Evolutionary conservation across 2,329 filamentous ascomycete genomes (phyloP), one percentile per base, ranked within the genome.

Genomic region (Trichophaea hybrida): DNA sequence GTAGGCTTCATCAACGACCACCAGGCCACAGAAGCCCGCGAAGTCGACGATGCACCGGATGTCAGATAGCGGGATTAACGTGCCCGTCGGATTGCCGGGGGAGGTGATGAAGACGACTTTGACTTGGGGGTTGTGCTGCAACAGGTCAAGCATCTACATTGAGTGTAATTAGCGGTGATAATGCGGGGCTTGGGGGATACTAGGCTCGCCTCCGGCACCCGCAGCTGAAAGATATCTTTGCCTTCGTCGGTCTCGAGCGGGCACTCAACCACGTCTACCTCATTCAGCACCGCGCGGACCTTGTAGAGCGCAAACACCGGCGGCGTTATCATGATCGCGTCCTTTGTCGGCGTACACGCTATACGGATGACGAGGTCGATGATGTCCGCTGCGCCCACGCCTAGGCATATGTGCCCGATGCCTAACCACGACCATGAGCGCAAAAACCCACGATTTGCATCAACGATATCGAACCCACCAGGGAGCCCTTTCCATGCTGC

Each of bases 1-100:
- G 32, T 53, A 53, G 50, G 50, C 50, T 53, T 53, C 50, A 34
- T 53, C 50, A n/a, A 53, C 50, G 8, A 53, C 50, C 10, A 53
- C 50, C 5, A 53, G 24, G 24, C 50, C 50, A n/a, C 34, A n/a
- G 24, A 24, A 53, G 50, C 24, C 32, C 7, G 50, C n/a, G 34
- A 53, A 53, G 32, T 33, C 50, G 7, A 53, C n/a, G 24, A 53
- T 53, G 5, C 32, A 31, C 24, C 34, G 24, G 50, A 53, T 53
- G n/a, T 53, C 50, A 13, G 12, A 24, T 13, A 53, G 50, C 24
- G 50, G 24, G 50, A 53, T 53, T 6, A 53, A 34, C n/a, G 50
- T 53, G 24, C 50, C 50, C 6, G 50, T 53, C 7, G 50, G 50
- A 34, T 53, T 53, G 34, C 50, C 50, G 7, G 50, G 50, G 34